Evolutionary conservation across 805 yeast genomes (phyloP), one percentile per base, ranked within the genome.

Genomic region (Kazachstania bromeliacearum): DNA sequence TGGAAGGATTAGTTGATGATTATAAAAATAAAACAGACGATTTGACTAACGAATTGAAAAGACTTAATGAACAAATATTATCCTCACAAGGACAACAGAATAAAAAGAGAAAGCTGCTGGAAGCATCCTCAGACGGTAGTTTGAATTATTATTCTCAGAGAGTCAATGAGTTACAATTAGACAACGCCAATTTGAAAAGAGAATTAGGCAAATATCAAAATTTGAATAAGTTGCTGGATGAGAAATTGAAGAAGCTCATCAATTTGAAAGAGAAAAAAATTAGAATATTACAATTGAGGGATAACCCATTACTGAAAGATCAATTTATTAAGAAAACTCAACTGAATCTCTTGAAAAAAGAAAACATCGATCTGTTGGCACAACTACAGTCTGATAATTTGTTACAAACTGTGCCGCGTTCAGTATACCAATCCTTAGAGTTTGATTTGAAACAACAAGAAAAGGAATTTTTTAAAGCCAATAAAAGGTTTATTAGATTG

Each of bases 251-350:
- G 25, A 48, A 60, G 2, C 42, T 62, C 12, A 54, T 59, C 22
- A 48, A 50, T 3, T 40, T 62, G 20, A 62, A 63, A 30, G 63
- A 59, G 31, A 63, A 62, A 27, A 64, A 63, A 34, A 44, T 67
- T 2, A 68, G 77, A 35, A 66, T 84, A 2, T 54, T 85, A 10
- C 81, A 81, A 53, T 57, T 82, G 38, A 67, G 78, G 31, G 68
- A 73, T 22, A 83, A 79, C 51, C 94, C 94, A 2, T 67, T 77
- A 10, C 37, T 67, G 2, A 64, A 64, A 12, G 79, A 79, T 44
- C 88, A 83, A 51, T 55, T 67, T n/a, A 63, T 78, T 12, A 79
- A 77, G 44, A 67, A 63, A 38, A 63, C 66, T 27, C 63, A 70
- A 37, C 53, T 83, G 13, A 70, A 69, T 5, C 56, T 67, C 0